A percentile compares a stretch with the other conserved stretches of the same genome.
Conservation (phyloP, 2,329 filamentous ascomycete genomes). For the Fusarium algeriense region DNA sequence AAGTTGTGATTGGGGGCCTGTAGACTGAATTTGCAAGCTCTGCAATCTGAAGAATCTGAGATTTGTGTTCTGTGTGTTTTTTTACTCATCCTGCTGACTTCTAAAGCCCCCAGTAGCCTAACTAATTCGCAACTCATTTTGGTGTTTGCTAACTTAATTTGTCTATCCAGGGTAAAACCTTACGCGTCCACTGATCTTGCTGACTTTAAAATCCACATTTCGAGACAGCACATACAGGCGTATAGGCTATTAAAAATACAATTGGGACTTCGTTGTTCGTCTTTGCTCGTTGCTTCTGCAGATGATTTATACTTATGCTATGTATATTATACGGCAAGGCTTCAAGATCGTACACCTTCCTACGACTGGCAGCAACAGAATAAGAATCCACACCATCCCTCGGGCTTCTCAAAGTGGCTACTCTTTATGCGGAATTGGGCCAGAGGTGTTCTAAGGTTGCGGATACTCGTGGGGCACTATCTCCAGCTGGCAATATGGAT, state of each 20-base stretch:
- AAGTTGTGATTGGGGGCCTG: slow-evolving; percentile 21
- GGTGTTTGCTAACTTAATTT: not conserved
- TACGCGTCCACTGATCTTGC: slow-evolving; percentile 11
- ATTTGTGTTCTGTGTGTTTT: slow-evolving; percentile 9
- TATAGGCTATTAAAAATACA: not conserved
- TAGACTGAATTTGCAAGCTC: slow-evolving; percentile 17
- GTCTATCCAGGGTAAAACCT: slow-evolving; percentile 6
- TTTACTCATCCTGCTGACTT: slow-evolving; percentile 9
- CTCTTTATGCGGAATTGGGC: slow-evolving; percentile 20
- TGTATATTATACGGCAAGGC: not conserved
- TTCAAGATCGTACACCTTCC: not conserved
- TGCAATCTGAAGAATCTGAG: slow-evolving; percentile 9
- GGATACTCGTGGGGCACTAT: slow-evolving; percentile 17
- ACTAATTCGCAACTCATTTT: slow-evolving; percentile 2
- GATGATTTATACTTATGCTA: not conserved
- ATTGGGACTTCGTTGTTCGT: not conserved
- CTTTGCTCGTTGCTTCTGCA: not conserved
- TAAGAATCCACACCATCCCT: slow-evolving; percentile 7
- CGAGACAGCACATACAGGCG: not conserved
- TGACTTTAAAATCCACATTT: too few species aligned
- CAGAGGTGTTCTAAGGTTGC: slow-evolving; percentile 6
- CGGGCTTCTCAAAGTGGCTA: slow-evolving; percentile 11
- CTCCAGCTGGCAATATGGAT: not conserved
- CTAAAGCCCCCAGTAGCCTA: not conserved
- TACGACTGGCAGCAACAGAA: slow-evolving; percentile 4